phyloP scores from a whole-genome alignment of 2,329 filamentous ascomycete species.

The Onygena corvina region DNA sequence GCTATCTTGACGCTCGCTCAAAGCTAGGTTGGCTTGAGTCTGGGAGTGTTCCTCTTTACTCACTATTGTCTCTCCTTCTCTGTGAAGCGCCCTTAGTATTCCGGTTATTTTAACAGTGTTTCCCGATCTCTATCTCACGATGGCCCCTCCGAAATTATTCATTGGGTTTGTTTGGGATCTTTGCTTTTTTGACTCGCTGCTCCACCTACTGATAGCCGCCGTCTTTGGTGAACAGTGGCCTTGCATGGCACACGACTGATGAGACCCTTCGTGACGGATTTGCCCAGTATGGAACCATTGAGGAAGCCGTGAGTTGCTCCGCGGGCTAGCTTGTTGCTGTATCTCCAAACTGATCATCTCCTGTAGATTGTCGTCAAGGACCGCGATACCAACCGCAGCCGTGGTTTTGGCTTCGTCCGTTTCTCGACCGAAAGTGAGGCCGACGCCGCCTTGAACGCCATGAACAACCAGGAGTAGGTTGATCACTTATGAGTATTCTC shows the following conservation, averaged over 20 bases:
- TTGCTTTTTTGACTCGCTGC: constrained; percentile 9
- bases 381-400: constrained; percentile 88
- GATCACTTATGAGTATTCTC: constrained; percentile 6
- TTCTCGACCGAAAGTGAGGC: constrained; percentile 46
- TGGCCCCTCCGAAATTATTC: constrained; percentile 56
- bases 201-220: constrained; percentile 8
- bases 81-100: background rate
- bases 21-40: too few species aligned
- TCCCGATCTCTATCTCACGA: constrained; percentile 2
- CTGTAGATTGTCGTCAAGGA: constrained; percentile 83
- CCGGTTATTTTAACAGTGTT: background rate
- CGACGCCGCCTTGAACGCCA: constrained; percentile 31
- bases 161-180: constrained; percentile 62
- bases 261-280: constrained; percentile 77
- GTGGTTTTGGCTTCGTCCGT: constrained; percentile 93
- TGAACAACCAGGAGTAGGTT: constrained; percentile 57
- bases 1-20: too few species aligned
- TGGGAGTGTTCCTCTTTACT: too few species aligned
- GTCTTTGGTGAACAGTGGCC: constrained; percentile 51
- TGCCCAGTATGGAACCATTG: constrained; percentile 76
- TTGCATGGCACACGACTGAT: constrained; percentile 97
- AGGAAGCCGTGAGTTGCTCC: constrained; percentile 72
- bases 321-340: constrained; percentile 9
- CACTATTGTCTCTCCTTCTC: too few species aligned
- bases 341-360: constrained; percentile 13